Conservation (phyloP, 176 grass and related monocot genomes). For the Bonia amplexicaulis region DNA sequence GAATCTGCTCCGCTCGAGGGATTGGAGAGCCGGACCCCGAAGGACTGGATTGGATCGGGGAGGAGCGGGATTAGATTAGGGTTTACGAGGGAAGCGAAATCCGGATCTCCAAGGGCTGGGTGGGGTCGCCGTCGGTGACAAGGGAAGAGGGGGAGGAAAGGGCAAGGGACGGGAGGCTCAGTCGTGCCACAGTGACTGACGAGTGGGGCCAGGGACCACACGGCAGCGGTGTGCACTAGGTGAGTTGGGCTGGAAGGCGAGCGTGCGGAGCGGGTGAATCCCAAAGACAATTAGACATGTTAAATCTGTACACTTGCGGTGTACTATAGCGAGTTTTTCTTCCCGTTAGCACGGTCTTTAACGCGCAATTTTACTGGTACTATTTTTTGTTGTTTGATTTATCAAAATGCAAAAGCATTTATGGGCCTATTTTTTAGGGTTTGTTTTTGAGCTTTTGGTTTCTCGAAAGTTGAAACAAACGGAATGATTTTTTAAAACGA, state of each 20-base stretch:
- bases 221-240: background rate
- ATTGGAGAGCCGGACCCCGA: background rate
- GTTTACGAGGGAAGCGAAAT: background rate
- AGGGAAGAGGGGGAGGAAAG: background rate
- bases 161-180: no score
- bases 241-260: background rate
- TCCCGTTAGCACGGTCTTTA: no score
- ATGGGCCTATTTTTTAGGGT: no score
- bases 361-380: no score
- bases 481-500: no score
- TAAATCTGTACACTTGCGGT: background rate
- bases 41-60: background rate
- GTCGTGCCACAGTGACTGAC: background rate
- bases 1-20: constrained; percentile 24
- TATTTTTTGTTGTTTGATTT: no score
- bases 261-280: background rate
- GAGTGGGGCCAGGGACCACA: background rate
- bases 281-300: background rate
- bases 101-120: constrained; percentile 1
- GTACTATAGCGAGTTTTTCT: no score
- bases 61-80: background rate
- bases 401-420: no score
- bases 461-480: no score
- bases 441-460: no score
- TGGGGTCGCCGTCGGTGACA: constrained; percentile 4